Conservation (phyloP, 371 early-diverging fungal species). For the Actinomortierella ambigua region DNA sequence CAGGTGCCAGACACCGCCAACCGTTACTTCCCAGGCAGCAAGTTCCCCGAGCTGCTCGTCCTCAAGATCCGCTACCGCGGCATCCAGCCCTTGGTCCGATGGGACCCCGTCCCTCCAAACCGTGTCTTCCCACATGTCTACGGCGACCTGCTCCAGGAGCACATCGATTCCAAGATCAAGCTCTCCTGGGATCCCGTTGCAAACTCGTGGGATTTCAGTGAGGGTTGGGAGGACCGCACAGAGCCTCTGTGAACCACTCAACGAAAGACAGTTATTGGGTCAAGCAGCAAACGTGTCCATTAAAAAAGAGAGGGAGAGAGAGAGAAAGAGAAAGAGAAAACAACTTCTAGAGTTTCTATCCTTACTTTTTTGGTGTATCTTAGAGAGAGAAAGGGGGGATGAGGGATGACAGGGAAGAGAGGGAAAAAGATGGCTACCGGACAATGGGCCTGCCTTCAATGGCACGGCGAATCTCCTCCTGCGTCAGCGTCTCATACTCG, state of each 20-base stretch:
- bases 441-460: slow-evolving; percentile 72
- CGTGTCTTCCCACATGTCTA: slow-evolving; percentile 45
- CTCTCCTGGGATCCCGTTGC: slow-evolving; percentile 10
- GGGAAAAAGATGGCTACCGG: slow-evolving; percentile 34
- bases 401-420: too few relatives aligned
- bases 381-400: too few relatives aligned
- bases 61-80: slow-evolving; percentile 30
- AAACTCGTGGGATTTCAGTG: slow-evolving; percentile 27
- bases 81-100: slow-evolving; percentile 22
- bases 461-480: slow-evolving; percentile 84
- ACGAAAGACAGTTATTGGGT: too few relatives aligned
- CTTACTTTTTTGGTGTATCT: too few relatives aligned
- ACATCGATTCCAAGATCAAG: slow-evolving; percentile 16
- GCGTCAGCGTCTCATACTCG: slow-evolving; percentile 91
- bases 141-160: slow-evolving; percentile 26
- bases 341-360: too few relatives aligned
- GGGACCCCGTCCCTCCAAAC: slow-evolving; percentile 35
- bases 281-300: too few relatives aligned
- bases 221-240: slow-evolving; percentile 36
- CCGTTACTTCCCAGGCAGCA: slow-evolving; percentile 32
- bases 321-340: too few relatives aligned
- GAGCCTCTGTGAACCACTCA: too few relatives aligned
- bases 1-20: slow-evolving; percentile 46
- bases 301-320: too few relatives aligned
- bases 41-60: slow-evolving; percentile 32